Evolutionary conservation across 179 eudicot species (phyloP), one percentile per base, ranked within the genome.

Genomic region (Silene vulgaris): DNA sequence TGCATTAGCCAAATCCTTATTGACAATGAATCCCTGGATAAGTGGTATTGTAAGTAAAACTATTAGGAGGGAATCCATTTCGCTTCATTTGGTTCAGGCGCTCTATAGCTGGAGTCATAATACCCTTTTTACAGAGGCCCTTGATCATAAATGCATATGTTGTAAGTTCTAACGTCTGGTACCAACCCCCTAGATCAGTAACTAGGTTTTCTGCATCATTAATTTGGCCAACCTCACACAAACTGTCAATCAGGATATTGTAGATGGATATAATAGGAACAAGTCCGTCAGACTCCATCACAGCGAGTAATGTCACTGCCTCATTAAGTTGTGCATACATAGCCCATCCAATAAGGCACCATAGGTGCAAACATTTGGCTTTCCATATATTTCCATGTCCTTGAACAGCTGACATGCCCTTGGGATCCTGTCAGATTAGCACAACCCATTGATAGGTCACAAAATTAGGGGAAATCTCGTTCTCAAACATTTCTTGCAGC

Each of bases 21-120:
- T 23, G 11, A 8, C 12, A n/a, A 63, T 21, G 21, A 12, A 63
- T 7, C 57, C 73, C 20, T 3, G 21, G 14, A 70, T 48, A 8
- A 70, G 21, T 45, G 26, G 35, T 20, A 50, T 70, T 71, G 16
- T 56, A 71, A 2, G 35, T 71, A 14, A 6, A 28, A 13, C 21
- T 57, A 52, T 71, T 14, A 0, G 74, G 74, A n/a, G 57, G 29
- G 57, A 63, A 52, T 5, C 45, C 64, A 71, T 52, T 26, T 43
- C 29, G 6, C 23, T 71, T n/a, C 74, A 71, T 71, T 26, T 30
- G 21, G 16, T 17, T 52, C 3, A 71, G 57, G 1, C 52, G 8
- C 13, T 71, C 32, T 1, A 28, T 23, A 3, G 74, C 74, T 48
- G 16, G 5, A 71, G 5, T 8, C 43, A 71, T 3, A 8, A 23